These are phyloP conservation scores for Papiliotrema flavescens DNA, from an alignment of 1,284 basidiomycete genomes.

Conservation along the genomic window DNA sequence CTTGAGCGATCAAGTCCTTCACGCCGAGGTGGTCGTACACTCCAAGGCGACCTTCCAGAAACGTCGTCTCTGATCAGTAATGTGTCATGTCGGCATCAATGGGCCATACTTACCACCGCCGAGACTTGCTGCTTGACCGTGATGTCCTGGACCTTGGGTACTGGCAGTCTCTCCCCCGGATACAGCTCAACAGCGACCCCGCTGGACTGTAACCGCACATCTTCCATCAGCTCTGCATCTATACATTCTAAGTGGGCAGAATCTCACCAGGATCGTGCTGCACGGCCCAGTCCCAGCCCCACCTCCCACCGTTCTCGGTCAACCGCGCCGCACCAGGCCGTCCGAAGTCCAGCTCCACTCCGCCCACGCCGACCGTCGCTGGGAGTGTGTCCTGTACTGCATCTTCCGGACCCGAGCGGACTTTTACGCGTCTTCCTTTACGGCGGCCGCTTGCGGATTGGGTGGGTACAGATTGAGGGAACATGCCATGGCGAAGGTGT, in stretches of 20 bases:
- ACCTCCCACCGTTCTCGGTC: constrained; percentile 10
- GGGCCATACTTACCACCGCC: background rate
- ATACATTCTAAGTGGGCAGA: background rate
- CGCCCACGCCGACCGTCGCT: constrained; percentile 9
- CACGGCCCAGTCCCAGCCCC: constrained; percentile 23
- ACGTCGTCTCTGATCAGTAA: background rate
- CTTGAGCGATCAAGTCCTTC: background rate
- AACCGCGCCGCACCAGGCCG: constrained; percentile 19
- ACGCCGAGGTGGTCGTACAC: constrained; percentile 1
- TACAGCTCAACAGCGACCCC: constrained; percentile 1
- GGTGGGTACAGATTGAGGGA: background rate
- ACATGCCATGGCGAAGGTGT: background rate
- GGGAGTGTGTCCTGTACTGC: background rate
- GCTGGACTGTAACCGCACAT: constrained; percentile 1
- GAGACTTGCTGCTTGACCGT: background rate
- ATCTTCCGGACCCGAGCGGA: no score
- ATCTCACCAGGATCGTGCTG: constrained; percentile 9
- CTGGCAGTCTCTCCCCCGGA: background rate
- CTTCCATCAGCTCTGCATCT: background rate
- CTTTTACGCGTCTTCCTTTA: no score
- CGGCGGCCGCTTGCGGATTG: background rate
- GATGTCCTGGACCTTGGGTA: background rate
- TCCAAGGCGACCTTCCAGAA: background rate
- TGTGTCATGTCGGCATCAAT: background rate
- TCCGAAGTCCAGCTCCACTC: constrained; percentile 24